phyloP scores from a whole-genome alignment of 495 filamentous ascomycete genomes.

The Hypoxylon crocopeplum region DNA sequence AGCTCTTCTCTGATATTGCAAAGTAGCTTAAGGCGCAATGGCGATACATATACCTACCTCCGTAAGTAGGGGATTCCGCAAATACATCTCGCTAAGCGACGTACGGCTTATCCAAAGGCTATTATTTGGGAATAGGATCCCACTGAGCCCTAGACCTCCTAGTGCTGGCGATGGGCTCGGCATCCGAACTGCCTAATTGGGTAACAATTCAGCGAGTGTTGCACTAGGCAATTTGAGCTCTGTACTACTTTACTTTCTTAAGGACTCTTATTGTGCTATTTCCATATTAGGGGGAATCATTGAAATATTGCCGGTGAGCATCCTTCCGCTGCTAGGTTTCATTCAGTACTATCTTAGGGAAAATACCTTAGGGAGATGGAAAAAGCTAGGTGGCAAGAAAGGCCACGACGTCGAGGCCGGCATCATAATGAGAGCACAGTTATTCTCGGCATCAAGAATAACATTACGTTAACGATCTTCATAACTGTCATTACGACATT shows the following conservation, averaged over 20 bases:
- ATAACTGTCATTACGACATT: constrained; percentile 19
- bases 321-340: background rate
- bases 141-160: background rate
- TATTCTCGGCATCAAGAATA: constrained; percentile 11
- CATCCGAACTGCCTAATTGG: constrained; percentile 7
- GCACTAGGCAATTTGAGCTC: too few species aligned
- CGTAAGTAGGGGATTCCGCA: too few species aligned
- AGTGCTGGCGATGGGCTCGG: constrained; percentile 7
- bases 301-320: constrained; percentile 4
- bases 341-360: constrained; percentile 3
- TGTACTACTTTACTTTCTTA: too few species aligned
- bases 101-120: too few species aligned
- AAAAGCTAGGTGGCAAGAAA: constrained; percentile 8
- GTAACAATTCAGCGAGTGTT: constrained; percentile 2
- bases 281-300: background rate
- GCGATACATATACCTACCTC: too few species aligned
- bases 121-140: too few species aligned
- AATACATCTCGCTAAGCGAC: too few species aligned
- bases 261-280: too few species aligned
- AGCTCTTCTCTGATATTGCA: too few species aligned
- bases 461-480: constrained; percentile 11
- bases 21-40: too few species aligned
- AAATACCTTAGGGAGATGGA: constrained; percentile 15
- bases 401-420: constrained; percentile 1
- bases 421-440: background rate